Percentiles rank a stretch among this genome's conserved stretches.
Evolutionary conservation across 2,329 filamentous ascomycete species (phyloP).

Genomic region (Coniochaeta sp.): DNA sequence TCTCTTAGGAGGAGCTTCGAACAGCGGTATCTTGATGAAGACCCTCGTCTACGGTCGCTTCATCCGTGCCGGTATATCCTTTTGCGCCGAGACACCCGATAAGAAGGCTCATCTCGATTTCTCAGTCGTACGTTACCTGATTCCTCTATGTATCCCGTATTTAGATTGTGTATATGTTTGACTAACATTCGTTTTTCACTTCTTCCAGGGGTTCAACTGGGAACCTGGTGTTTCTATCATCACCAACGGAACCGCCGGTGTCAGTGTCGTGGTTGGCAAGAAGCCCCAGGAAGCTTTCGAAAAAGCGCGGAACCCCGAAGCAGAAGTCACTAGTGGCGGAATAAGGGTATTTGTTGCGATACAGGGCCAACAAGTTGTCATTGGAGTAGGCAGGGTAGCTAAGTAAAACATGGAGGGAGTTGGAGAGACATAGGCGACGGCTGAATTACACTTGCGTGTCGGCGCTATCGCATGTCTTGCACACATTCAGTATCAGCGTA

Average conservation of each 20-base stretch:
- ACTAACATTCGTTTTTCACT: neutral
- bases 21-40: neutral
- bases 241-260: neutral
- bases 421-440: too few relatives aligned
- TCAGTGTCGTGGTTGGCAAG: neutral
- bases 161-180: neutral
- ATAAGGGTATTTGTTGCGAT: neutral
- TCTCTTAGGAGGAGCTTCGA: neutral
- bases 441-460: too few relatives aligned
- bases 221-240: neutral
- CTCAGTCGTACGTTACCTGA: neutral
- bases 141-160: neutral
- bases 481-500: too few relatives aligned
- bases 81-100: neutral
- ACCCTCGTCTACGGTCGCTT: neutral
- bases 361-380: neutral
- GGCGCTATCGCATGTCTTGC: too few relatives aligned
- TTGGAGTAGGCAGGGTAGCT: neutral
- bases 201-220: neutral
- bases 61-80: neutral
- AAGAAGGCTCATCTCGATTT: neutral
- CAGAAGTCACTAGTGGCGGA: neutral
- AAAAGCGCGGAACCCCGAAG: neutral
- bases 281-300: neutral
- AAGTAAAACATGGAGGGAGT: too few relatives aligned